phyloP scores from a whole-genome alignment of 257 asterid genomes.

The Orobanche coerulescens region DNA sequence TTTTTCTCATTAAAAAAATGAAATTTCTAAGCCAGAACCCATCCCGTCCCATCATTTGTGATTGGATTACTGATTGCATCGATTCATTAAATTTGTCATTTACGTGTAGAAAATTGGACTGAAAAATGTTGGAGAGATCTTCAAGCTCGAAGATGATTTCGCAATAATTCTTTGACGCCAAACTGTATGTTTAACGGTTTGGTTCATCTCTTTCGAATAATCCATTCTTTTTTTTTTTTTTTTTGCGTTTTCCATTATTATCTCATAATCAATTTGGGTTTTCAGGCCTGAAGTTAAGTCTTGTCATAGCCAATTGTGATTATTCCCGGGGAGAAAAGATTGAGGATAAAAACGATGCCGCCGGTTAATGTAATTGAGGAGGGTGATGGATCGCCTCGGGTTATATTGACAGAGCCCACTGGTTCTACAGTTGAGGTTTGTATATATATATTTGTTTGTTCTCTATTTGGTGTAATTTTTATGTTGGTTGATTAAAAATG shows the following conservation, averaged over 20 bases:
- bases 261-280: conserved; percentile 11
- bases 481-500: conserved; percentile 10
- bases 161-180: conserved; percentile 20
- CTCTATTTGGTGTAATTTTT: neutral
- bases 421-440: conserved; percentile 80
- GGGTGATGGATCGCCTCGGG: conserved; percentile 53
- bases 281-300: conserved; percentile 21
- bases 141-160: conserved; percentile 29
- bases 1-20: too few relatives aligned
- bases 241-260: conserved; percentile 14
- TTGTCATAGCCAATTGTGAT: conserved; percentile 25
- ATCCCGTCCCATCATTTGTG: conserved; percentile 17
- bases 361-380: conserved; percentile 40
- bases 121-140: conserved; percentile 34
- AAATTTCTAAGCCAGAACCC: neutral
- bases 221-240: too few relatives aligned
- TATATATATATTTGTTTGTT: neutral
- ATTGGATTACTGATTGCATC: conserved; percentile 21
- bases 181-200: conserved; percentile 35
- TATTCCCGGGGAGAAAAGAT: conserved; percentile 29
- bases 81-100: conserved; percentile 18
- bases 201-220: conserved; percentile 23
- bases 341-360: conserved; percentile 38
- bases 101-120: conserved; percentile 27
- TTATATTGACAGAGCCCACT: conserved; percentile 55